Evolutionary conservation across 106 monocot genomes (phyloP), one percentile per base, ranked within the genome.

Genomic region (Acorus gramineus): DNA sequence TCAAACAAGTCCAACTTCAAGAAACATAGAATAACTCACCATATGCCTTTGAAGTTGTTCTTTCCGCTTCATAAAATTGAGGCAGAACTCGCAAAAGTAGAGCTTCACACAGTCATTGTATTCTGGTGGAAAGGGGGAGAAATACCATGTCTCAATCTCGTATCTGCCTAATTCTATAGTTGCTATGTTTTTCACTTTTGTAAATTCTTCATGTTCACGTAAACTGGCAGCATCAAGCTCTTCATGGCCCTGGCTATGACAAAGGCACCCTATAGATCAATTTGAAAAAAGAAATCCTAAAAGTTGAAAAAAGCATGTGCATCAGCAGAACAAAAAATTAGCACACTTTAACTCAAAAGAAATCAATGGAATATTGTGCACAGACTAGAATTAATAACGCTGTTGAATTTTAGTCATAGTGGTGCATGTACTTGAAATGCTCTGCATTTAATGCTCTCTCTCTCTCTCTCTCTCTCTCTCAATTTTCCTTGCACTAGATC

Each of bases 81-180:
- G 87, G 70, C 96, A 96, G 71, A 96, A 91, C 76, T 96, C 96
- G 77, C 96, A 96, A 70, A 91, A 96, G 76, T 57, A 88, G 57
- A 96, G 74, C 78, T 91, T 96, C 49, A 74, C 45, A 63, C 80
- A 80, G 70, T 96, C 96, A 76, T 79, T 96, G 70, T 91, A 96
- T 61, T 96, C 91, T 55, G 96, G 79, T 4, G 87, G 91, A 44
- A 96, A 91, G 51, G 91, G 96, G 51, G 96, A 96, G 80, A 96
- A 96, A 60, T 91, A 91, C 96, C 96, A 88, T 13, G 87, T 91
- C 68, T 91, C 91, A 46, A 96, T 96, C 73, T 96, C 90, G 78
- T 96, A 96, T 87, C 91, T 82, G 14, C 96, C 96, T 56, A 96
- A 91, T 66, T 96, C 96, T 77, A 96, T 91, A 54, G 91, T 96